Percentiles rank a stretch among this genome's conserved stretches.
phyloP scores from a whole-genome alignment of 805 yeast genomes.

The Alloascoidea africana region DNA sequence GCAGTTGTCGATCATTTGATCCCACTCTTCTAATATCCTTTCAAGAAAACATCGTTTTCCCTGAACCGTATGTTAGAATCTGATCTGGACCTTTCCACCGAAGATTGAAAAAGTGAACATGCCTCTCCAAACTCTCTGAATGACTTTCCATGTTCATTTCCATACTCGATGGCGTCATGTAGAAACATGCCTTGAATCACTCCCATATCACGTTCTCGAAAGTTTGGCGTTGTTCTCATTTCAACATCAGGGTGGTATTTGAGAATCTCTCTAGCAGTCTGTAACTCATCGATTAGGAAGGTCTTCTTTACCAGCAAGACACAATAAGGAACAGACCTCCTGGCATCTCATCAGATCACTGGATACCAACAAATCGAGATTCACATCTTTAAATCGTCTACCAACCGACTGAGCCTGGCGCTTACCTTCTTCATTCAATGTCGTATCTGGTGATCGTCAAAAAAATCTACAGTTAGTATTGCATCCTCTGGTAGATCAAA shows the following conservation, averaged over 20 bases:
- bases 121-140: constrained; percentile 53
- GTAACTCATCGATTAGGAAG: constrained; percentile 7
- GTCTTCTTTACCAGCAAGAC: not conserved
- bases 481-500: no score
- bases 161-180: constrained; percentile 38
- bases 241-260: constrained; percentile 12
- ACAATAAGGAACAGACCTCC: not conserved
- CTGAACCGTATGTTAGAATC: no score
- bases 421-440: constrained; percentile 40
- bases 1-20: constrained; percentile 21
- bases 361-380: constrained; percentile 26
- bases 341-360: constrained; percentile 24
- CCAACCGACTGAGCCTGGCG: constrained; percentile 43
- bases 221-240: constrained; percentile 20
- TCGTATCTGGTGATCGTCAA: constrained; percentile 27
- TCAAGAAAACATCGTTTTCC: constrained; percentile 21
- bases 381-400: constrained; percentile 19
- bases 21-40: constrained; percentile 31
- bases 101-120: constrained; percentile 10
- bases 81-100: no score
- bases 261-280: constrained; percentile 32
- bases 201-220: constrained; percentile 67
- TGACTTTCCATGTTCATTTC: constrained; percentile 35
- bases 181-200: constrained; percentile 57
- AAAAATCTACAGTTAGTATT: not conserved